Evolutionary conservation across 441 rosid genomes (phyloP).

Genomic region (Eutrema salsugineum): DNA sequence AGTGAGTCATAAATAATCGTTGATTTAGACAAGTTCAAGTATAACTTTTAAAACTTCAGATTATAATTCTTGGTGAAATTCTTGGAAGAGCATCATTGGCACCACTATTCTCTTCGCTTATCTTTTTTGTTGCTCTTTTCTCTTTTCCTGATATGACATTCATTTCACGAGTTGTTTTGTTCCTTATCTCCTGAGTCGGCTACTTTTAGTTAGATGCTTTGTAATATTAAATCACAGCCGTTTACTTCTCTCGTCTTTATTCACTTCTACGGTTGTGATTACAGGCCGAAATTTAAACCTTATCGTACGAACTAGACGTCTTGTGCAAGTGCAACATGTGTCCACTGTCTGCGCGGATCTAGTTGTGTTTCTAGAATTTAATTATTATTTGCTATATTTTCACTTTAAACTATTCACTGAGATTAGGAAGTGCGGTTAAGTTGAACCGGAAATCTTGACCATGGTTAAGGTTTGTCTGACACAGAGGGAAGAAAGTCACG

Average conservation of each 20-base stretch:
- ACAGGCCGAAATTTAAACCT: constrained; percentile 4
- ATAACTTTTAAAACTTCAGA: too few relatives aligned
- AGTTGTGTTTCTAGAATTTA: background rate
- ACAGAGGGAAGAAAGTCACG: constrained; percentile 29
- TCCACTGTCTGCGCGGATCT: constrained; percentile 27
- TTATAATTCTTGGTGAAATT: background rate
- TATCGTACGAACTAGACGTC: constrained; percentile 10
- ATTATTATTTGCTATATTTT: background rate
- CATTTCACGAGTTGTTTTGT: constrained; percentile 35
- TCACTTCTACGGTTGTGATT: constrained; percentile 16
- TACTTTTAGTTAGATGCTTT: constrained; percentile 27
- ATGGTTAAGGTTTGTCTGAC: constrained; percentile 26
- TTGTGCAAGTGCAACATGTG: constrained; percentile 27
- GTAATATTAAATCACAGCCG: constrained; percentile 3
- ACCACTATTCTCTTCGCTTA: constrained; percentile 12
- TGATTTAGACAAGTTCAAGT: constrained; percentile 6
- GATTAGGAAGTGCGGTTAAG: background rate
- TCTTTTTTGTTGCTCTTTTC: background rate
- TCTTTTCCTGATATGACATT: constrained; percentile 28
- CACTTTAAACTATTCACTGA: background rate
- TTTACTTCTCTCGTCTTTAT: background rate
- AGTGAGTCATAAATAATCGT: background rate
- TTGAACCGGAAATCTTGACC: constrained; percentile 7
- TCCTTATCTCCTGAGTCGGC: constrained; percentile 29
- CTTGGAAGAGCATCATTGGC: constrained; percentile 17